phyloP scores from a whole-genome alignment of 2,329 filamentous ascomycete species.

The Plectosphaerella sp. region DNA sequence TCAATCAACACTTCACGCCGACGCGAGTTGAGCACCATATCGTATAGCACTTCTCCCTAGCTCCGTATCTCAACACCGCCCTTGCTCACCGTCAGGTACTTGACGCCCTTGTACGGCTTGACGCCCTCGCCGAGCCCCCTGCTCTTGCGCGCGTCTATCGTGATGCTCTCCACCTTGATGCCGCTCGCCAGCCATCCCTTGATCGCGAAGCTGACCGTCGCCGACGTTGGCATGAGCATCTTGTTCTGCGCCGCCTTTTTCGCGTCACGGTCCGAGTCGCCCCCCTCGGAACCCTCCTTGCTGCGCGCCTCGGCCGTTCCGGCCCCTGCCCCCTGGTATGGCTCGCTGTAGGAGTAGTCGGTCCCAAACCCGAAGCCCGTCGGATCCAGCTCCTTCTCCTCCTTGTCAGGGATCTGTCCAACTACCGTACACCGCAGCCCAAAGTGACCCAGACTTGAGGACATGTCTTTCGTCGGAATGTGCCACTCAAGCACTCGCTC shows the following conservation, averaged over 20 bases:
- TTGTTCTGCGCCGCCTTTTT: slow-evolving; percentile 64
- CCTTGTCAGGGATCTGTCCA: slow-evolving; percentile 52
- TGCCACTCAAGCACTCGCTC: slow-evolving; percentile 77
- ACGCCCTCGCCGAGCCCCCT: slow-evolving; percentile 81
- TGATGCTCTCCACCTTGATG: slow-evolving; percentile 62
- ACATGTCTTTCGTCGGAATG: slow-evolving; percentile 72
- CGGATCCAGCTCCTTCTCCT: slow-evolving; percentile 43
- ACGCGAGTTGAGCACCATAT: too few relatives aligned
- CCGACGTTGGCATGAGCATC: slow-evolving; percentile 75
- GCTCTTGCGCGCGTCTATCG: slow-evolving; percentile 73
- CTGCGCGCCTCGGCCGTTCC: slow-evolving; percentile 29
- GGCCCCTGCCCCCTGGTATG: slow-evolving; percentile 39
- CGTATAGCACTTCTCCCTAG: slow-evolving; percentile 18
- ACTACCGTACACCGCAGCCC: slow-evolving; percentile 77
- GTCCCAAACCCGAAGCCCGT: slow-evolving; percentile 46
- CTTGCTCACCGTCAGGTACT: slow-evolving; percentile 79
- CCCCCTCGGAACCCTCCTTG: slow-evolving; percentile 22
- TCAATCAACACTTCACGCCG: too few relatives aligned
- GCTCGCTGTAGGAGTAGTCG: slow-evolving; percentile 50
- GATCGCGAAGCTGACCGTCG: slow-evolving; percentile 66
- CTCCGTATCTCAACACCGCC: slow-evolving; percentile 61
- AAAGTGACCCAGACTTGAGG: slow-evolving; percentile 61
- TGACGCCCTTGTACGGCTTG: slow-evolving; percentile 96
- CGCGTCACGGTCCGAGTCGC: slow-evolving; percentile 42
- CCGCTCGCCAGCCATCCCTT: slow-evolving; percentile 67